These are phyloP conservation scores for Heteromeles arbutifolia DNA, from an alignment of 306 rosid genomes.

Conservation along the genomic window DNA sequence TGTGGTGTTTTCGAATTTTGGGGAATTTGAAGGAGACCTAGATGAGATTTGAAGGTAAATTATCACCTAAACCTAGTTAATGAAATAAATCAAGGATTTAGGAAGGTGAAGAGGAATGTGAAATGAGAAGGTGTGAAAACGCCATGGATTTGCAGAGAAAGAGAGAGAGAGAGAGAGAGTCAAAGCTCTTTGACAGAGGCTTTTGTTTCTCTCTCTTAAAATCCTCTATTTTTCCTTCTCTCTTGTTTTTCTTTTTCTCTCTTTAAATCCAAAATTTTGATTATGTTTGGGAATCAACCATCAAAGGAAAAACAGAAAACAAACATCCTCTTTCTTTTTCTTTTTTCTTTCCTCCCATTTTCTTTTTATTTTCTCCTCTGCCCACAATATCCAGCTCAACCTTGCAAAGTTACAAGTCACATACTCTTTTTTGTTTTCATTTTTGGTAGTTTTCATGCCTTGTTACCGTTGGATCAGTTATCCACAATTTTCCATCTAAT, in stretches of 20 bases:
- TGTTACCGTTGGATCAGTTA: background rate
- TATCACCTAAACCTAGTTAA: background rate
- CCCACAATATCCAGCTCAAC: background rate
- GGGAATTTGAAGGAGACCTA: conserved; percentile 2
- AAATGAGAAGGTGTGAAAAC: conserved; percentile 10
- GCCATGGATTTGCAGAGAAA: conserved; percentile 12
- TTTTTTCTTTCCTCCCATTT: background rate
- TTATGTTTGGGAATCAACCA: conserved; percentile 20
- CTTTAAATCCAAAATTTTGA: conserved; percentile 5
- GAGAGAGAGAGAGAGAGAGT: conserved; percentile 20
- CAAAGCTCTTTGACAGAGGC: conserved; percentile 23
- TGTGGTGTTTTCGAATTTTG: background rate
- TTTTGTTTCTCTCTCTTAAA: conserved; percentile 24
- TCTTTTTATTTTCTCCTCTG: background rate
- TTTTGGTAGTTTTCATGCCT: background rate
- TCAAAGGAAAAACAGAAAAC: conserved; percentile 14
- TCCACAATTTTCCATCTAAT: background rate
- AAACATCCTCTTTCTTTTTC: background rate
- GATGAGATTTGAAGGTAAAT: background rate
- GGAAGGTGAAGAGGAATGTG: background rate
- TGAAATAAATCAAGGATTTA: background rate
- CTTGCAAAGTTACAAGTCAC: background rate
- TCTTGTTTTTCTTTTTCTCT: background rate
- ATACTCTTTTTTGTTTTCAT: background rate
- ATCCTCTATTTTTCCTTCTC: background rate